A percentile compares a stretch with the other conserved stretches of the same genome.
Evolutionary conservation across 1,139 yeast genomes (phyloP).

Genomic region (Schizosaccharomyces versatilis): DNA sequence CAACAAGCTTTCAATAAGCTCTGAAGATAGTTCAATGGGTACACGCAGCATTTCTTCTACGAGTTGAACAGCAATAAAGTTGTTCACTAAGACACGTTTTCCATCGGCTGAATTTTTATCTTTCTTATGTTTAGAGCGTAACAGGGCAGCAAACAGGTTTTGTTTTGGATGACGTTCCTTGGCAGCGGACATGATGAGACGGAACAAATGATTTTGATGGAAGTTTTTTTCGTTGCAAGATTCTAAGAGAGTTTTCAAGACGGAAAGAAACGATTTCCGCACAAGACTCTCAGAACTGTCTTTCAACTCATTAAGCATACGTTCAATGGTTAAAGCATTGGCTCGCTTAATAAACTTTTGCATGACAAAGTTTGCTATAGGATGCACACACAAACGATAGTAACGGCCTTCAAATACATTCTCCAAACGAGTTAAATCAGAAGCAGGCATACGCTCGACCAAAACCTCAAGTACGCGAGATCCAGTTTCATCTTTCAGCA

Average conservation of each 20-base stretch:
- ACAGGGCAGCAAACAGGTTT: conserved; percentile 2
- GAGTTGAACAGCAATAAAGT: background rate
- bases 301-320: conserved; percentile 38
- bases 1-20: background rate
- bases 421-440: background rate
- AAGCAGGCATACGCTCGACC: background rate
- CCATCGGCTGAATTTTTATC: background rate
- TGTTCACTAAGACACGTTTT: background rate
- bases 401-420: conserved; percentile 41
- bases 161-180: background rate
- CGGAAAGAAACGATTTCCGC: conserved; percentile 39
- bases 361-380: conserved; percentile 66
- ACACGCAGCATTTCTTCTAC: background rate
- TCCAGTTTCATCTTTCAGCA: background rate
- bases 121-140: conserved; percentile 1
- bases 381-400: conserved; percentile 50
- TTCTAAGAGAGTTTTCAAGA: conserved; percentile 42
- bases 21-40: background rate
- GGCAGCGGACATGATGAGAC: conserved; percentile 2
- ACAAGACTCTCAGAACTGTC: conserved; percentile 44
- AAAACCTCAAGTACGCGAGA: background rate
- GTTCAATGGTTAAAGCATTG: conserved; percentile 36
- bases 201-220: conserved; percentile 2
- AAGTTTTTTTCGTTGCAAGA: background rate
- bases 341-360: conserved; percentile 38